Conservation (phyloP, 2,329 filamentous ascomycete genomes). For the Apiospora rasikravindrae region DNA sequence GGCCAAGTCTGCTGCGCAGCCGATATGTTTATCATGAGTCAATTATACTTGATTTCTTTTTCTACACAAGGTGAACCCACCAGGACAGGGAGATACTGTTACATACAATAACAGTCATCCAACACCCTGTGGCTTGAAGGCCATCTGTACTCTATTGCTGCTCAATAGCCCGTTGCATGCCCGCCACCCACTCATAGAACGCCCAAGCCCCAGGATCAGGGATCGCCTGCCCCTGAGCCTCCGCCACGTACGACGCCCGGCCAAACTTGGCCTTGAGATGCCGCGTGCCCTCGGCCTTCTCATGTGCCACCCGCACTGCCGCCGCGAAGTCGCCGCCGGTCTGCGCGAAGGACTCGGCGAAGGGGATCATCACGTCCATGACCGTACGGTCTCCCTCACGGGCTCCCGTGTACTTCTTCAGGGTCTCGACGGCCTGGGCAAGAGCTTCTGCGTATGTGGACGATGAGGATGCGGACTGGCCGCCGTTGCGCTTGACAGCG, state of each 20-base stretch:
- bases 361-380: slow-evolving; percentile 32
- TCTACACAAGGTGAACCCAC: too few relatives aligned
- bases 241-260: slow-evolving; percentile 36
- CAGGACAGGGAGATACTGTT: not conserved
- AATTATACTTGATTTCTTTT: not conserved
- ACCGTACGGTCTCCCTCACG: slow-evolving; percentile 35
- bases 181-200: slow-evolving; percentile 32
- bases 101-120: not conserved
- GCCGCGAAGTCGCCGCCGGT: slow-evolving; percentile 24
- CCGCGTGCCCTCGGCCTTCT: slow-evolving; percentile 37
- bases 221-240: slow-evolving; percentile 34
- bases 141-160: not conserved
- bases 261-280: slow-evolving; percentile 37
- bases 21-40: too few relatives aligned
- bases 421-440: slow-evolving; percentile 29
- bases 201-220: slow-evolving; percentile 41
- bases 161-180: slow-evolving; percentile 24
- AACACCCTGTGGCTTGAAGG: too few relatives aligned
- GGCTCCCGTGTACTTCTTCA: slow-evolving; percentile 35
- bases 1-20: too few relatives aligned
- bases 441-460: slow-evolving; percentile 30
- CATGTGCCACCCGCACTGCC: slow-evolving; percentile 46
- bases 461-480: not conserved
- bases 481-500: not conserved
- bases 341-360: slow-evolving; percentile 27